phyloP scores from a whole-genome alignment of 1,139 yeast species.

The Blastobotrys capitulatus region DNA sequence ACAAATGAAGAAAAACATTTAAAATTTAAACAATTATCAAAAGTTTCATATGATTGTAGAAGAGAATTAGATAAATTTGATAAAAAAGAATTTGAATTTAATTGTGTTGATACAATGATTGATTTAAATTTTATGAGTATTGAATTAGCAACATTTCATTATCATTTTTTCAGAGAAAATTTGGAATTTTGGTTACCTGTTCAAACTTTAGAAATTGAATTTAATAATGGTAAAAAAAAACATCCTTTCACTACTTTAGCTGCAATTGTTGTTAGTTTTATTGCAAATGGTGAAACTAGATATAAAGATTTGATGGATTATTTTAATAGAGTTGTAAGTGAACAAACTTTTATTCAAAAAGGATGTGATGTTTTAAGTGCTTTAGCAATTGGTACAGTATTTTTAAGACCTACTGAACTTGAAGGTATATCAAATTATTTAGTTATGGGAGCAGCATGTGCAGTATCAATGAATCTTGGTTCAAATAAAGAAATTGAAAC shows the following conservation, averaged over 20 bases:
- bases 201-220: neutral
- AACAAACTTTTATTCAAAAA: neutral
- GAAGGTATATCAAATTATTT: slow-evolving; percentile 2
- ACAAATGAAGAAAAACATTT: neutral
- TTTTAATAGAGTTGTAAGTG: neutral
- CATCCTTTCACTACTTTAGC: slow-evolving; percentile 1
- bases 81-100: neutral
- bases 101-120: slow-evolving; percentile 1
- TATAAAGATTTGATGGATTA: neutral
- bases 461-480: neutral
- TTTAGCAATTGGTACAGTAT: neutral
- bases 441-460: slow-evolving; percentile 2
- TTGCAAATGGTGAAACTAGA: neutral
- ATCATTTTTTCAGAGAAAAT: neutral
- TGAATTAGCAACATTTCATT: slow-evolving; percentile 3
- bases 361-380: slow-evolving; percentile 7
- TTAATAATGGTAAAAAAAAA: neutral
- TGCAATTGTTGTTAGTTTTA: neutral
- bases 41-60: neutral
- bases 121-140: neutral
- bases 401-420: neutral
- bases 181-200: slow-evolving; percentile 3
- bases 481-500: neutral
- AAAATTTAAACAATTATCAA: slow-evolving; percentile 1
- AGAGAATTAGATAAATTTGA: neutral